Conservation (phyloP, 345 rosid species). For the Crucihimalaya himalaica region DNA sequence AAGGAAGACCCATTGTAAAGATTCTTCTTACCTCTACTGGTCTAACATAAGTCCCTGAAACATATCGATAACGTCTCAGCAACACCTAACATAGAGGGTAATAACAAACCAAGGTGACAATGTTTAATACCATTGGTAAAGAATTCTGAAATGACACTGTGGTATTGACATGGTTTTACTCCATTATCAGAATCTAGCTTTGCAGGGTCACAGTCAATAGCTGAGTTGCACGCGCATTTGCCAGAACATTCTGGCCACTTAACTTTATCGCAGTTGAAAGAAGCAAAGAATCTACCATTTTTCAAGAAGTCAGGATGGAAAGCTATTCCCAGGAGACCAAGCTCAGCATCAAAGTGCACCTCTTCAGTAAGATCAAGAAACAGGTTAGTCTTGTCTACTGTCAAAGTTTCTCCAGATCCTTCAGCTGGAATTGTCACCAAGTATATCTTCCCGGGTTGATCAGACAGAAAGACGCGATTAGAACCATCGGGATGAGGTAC, state of each 20-base stretch:
- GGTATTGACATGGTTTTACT: slow-evolving; percentile 70
- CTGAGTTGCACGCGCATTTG: slow-evolving; percentile 79
- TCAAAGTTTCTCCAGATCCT: slow-evolving; percentile 55
- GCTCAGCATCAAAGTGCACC: slow-evolving; percentile 53
- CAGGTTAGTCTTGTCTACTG: slow-evolving; percentile 49
- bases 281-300: slow-evolving; percentile 75
- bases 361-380: slow-evolving; percentile 66
- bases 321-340: slow-evolving; percentile 79
- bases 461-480: slow-evolving; percentile 62
- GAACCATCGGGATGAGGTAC: slow-evolving; percentile 83
- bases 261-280: slow-evolving; percentile 73
- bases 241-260: slow-evolving; percentile 71
- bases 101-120: slow-evolving; percentile 38
- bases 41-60: slow-evolving; percentile 35
- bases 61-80: neutral
- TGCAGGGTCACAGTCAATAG: slow-evolving; percentile 79
- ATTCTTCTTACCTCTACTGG: slow-evolving; percentile 53
- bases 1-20: slow-evolving; percentile 58
- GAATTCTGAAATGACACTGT: slow-evolving; percentile 68
- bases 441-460: slow-evolving; percentile 63
- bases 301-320: slow-evolving; percentile 66
- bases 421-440: slow-evolving; percentile 57
- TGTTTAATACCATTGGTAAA: slow-evolving; percentile 49
- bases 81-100: neutral
- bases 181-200: slow-evolving; percentile 58